A percentile compares a stretch with the other conserved stretches of the same genome.
phyloP scores from a whole-genome alignment of 2,329 filamentous ascomycete genomes.

The Pyrenophora teres region DNA sequence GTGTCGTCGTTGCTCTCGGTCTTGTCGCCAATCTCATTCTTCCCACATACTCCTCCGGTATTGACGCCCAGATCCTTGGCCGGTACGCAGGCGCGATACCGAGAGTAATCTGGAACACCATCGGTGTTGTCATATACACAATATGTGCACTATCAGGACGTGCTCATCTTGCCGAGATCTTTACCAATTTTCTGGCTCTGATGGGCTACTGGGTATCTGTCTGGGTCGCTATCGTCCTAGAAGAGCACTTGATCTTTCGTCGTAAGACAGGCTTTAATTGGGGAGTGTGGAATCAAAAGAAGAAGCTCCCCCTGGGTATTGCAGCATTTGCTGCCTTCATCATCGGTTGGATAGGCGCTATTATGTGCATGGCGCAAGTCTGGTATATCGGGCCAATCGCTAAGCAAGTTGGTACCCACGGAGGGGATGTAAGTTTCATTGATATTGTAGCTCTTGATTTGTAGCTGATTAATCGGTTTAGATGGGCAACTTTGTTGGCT shows the following conservation, averaged over 20 bases:
- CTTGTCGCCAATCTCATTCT: conserved; percentile 69
- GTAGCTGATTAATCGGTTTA: conserved; percentile 18
- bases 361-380: conserved; percentile 70
- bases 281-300: conserved; percentile 63
- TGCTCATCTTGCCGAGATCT: conserved; percentile 64
- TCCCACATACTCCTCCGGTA: conserved; percentile 64
- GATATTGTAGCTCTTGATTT: not conserved
- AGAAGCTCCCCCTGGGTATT: conserved; percentile 64
- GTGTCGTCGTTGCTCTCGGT: conserved; percentile 66
- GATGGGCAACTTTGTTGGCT: conserved; percentile 66
- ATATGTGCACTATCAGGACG: conserved; percentile 68
- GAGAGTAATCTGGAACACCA: conserved; percentile 67
- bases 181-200: conserved; percentile 70
- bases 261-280: conserved; percentile 60
- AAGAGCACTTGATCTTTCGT: conserved; percentile 68
- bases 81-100: conserved; percentile 63
- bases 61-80: conserved; percentile 71
- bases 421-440: conserved; percentile 57
- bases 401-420: conserved; percentile 60
- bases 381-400: conserved; percentile 71
- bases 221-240: conserved; percentile 65
- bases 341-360: conserved; percentile 67
- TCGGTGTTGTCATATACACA: conserved; percentile 66
- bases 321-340: conserved; percentile 66
- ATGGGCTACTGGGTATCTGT: conserved; percentile 74